Conservation (phyloP, 2,329 filamentous ascomycete species). For the Dendrostoma leiphaemia region DNA sequence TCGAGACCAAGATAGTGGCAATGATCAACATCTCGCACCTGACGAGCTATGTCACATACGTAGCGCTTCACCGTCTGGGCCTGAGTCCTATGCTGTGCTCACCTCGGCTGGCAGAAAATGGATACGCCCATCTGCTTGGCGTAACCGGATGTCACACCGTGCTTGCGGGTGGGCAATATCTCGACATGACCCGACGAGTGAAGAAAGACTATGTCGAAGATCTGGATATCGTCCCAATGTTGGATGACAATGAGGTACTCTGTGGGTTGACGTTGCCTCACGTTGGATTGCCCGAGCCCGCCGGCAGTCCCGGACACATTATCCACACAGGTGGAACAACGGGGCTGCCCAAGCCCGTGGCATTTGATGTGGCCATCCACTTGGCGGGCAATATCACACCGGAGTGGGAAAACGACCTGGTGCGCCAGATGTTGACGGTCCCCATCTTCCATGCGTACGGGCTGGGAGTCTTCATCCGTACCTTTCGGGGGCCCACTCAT, state of each 20-base stretch:
- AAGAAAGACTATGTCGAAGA: not conserved
- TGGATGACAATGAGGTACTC: not conserved
- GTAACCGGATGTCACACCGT: not conserved
- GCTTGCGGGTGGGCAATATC: not conserved
- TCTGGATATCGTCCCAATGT: not conserved
- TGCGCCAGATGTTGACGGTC: too few species aligned
- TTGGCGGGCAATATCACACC: not conserved
- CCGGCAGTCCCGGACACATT: not conserved
- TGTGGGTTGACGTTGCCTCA: not conserved
- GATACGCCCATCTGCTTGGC: conserved; percentile 2
- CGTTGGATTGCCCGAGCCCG: not conserved
- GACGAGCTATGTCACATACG: not conserved
- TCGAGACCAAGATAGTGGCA: not conserved
- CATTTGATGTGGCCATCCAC: not conserved
- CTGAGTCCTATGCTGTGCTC: not conserved
- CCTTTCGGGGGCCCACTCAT: not conserved
- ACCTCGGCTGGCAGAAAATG: conserved; percentile 1
- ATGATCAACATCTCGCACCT: conserved; percentile 1
- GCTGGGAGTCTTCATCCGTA: not conserved
- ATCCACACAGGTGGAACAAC: conserved; percentile 11
- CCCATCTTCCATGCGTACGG: conserved; percentile 1
- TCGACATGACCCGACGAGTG: not conserved
- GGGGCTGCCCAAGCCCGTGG: conserved; percentile 4
- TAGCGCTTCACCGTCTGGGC: conserved; percentile 5
- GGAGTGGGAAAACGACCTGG: not conserved